Conservation (phyloP, 495 filamentous ascomycete genomes). For the Barbatosphaeria neglecta region DNA sequence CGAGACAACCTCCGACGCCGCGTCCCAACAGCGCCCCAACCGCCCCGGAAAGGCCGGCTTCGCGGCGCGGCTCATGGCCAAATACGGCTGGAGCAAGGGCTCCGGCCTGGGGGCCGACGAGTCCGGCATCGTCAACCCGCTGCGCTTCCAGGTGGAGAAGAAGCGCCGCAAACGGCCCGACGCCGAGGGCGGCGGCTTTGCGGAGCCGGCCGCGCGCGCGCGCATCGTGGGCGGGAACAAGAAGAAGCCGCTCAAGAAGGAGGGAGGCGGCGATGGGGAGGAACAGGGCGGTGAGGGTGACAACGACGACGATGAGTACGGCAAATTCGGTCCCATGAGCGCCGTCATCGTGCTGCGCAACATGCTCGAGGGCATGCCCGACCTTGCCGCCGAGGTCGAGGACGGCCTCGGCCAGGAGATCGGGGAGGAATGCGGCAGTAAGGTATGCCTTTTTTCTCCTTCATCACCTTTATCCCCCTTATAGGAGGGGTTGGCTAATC, state of each 20-base stretch:
- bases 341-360: constrained; percentile 65
- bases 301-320: too few species aligned
- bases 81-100: constrained; percentile 87
- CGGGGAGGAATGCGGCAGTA: constrained; percentile 78
- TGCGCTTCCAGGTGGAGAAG: constrained; percentile 76
- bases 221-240: constrained; percentile 69
- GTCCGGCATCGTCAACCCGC: constrained; percentile 69
- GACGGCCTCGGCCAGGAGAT: constrained; percentile 83
- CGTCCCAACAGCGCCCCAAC: constrained; percentile 50
- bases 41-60: constrained; percentile 76
- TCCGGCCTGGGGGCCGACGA: constrained; percentile 70
- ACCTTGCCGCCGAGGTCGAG: constrained; percentile 53
- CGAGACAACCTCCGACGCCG: constrained; percentile 6
- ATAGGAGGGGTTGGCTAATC: not conserved
- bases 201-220: constrained; percentile 54
- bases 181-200: constrained; percentile 69
- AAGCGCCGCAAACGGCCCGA: constrained; percentile 70
- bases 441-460: constrained; percentile 34
- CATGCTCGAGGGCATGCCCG: constrained; percentile 70
- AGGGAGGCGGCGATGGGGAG: constrained; percentile 18
- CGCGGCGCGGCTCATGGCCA: constrained; percentile 74
- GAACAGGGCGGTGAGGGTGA: too few species aligned
- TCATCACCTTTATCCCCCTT: constrained; percentile 2
- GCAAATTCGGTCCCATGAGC: constrained; percentile 62
- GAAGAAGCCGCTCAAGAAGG: constrained; percentile 6